These are phyloP conservation scores for Solanum hybrid DNA, from an alignment of 305 asterid species.

Conservation along the genomic window DNA sequence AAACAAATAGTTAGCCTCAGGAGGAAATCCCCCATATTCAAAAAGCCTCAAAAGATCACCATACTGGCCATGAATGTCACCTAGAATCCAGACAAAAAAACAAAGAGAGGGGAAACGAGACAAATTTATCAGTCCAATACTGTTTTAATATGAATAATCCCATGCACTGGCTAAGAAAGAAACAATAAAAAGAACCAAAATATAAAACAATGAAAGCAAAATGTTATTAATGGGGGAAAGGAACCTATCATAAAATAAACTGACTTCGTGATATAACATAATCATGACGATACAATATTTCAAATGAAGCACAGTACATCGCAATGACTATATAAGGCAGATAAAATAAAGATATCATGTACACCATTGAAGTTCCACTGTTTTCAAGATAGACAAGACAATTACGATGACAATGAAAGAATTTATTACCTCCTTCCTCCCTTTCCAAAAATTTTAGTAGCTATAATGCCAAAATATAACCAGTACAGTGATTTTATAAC, in stretches of 20 bases:
- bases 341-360: not conserved
- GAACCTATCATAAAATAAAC: not conserved
- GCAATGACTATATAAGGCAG: not conserved
- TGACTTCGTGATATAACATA: not conserved
- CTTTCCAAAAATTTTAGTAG: not conserved
- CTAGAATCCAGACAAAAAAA: conserved; percentile 7
- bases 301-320: not conserved
- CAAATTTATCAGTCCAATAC: not conserved
- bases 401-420: not conserved
- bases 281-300: not conserved
- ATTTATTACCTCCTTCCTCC: not conserved
- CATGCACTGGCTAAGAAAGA: not conserved
- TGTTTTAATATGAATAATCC: not conserved
- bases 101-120: not conserved
- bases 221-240: not conserved
- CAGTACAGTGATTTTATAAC: not conserved
- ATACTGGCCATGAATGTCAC: conserved; percentile 31
- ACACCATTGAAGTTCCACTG: not conserved
- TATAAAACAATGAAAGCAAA: not conserved
- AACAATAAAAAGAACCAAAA: not conserved
- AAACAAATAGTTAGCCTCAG: conserved; percentile 28
- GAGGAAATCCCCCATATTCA: conserved; percentile 29
- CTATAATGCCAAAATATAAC: not conserved
- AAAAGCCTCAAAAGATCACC: conserved; percentile 31
- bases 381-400: not conserved